Base-by-base conservation (phyloP, 2,329 filamentous ascomycete species). In the Emergomyces orientalis region DNA sequence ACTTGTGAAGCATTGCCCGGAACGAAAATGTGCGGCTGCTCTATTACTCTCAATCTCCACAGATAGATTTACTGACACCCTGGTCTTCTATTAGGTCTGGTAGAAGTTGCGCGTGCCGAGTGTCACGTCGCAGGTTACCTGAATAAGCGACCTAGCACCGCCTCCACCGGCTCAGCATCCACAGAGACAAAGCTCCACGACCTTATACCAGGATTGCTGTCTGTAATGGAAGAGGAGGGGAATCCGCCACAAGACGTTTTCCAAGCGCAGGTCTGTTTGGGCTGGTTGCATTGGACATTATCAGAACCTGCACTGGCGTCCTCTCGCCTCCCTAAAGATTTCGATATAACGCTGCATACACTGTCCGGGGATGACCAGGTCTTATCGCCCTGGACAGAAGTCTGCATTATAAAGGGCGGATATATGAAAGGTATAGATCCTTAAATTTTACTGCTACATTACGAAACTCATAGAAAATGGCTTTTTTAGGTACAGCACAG, bases 1-100 rank as follows among this genome's bases (percentile, higher is more conserved):
- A 78, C 84, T 97, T 71, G 89, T 88, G 72, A 97, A 99, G 77
- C 93, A 99, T 82, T 90, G 91, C 69, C 88, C 91, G 49, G 85
- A 89, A 65, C 85, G 90, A 75, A 84, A 85, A 77, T 96, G 93
- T 97, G 87, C 73, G 65, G 55, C 62, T 62, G 61, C 5, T 22
- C 17, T 27, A n/a, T 47, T n/a, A 11, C 19, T 27, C 57, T 27
- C 61, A 62, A 19, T 58, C 62, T 51, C 72, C 66, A 63, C 65
- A 59, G 64, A 25, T 22, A 41, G 37, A 27, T 47, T 34, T 14
- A 49, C 30, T 61, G 17, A 37, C n/a, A 27, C 56, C 52, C 60
- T 63, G 62, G 34, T 55, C 55, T 62, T 34, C n/a, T 45, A 37
- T 64, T 69, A 91, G 88, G 88, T 74, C 81, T 91, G 54, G 81